Conservation (phyloP, 257 asterid species). For the Eustoma russellianum region DNA sequence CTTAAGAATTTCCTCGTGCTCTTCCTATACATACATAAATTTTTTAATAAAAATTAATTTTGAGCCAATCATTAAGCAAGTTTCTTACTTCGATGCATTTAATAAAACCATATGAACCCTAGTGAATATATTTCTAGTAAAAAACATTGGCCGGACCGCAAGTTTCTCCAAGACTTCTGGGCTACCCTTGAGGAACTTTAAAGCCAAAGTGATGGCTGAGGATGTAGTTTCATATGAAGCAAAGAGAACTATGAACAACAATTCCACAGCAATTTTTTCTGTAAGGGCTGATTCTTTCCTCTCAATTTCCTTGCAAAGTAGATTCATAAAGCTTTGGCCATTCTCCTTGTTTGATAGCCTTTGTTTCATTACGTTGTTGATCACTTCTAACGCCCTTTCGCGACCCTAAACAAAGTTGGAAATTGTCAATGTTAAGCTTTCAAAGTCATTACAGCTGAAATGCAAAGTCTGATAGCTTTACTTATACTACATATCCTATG, state of each 20-base stretch:
- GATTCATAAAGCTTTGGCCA: not conserved
- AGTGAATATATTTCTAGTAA: too few relatives aligned
- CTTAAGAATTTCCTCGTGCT: slow-evolving; percentile 5
- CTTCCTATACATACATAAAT: not conserved
- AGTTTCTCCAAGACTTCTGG: not conserved
- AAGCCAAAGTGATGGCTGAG: not conserved
- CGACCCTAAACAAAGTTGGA: not conserved
- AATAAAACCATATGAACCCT: too few relatives aligned
- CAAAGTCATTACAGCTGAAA: too few relatives aligned
- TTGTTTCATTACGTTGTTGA: not conserved
- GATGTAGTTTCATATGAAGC: slow-evolving; percentile 5
- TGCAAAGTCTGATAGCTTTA: too few relatives aligned
- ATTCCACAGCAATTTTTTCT: slow-evolving; percentile 5
- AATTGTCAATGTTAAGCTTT: too few relatives aligned
- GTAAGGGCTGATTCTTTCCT: slow-evolving; percentile 6
- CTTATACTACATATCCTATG: too few relatives aligned
- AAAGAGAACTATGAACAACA: slow-evolving; percentile 3
- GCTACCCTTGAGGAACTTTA: slow-evolving; percentile 4
- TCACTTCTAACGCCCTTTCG: not conserved
- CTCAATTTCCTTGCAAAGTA: not conserved
- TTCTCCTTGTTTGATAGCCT: not conserved
- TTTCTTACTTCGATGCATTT: too few relatives aligned
- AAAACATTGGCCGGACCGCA: not conserved
- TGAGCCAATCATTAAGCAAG: too few relatives aligned
- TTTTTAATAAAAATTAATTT: not conserved